A percentile compares a stretch with the other conserved stretches of the same genome.
phyloP scores from a whole-genome alignment of 1,284 basidiomycete species.

The Tilletia indica region DNA sequence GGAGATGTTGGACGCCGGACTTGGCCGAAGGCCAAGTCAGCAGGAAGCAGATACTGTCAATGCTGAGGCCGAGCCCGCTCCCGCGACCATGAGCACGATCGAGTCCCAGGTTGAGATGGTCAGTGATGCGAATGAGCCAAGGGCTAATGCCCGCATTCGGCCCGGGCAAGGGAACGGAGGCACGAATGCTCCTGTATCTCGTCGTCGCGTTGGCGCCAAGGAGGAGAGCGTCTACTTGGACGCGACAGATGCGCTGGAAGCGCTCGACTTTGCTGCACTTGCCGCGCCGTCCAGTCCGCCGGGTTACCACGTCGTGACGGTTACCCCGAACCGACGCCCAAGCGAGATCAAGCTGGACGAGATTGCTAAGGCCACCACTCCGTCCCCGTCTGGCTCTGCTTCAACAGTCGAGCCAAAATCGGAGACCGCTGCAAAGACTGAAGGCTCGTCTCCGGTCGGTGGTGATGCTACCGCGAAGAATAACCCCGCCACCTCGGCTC shows the following conservation, averaged over 20 bases:
- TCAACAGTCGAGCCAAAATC: background rate
- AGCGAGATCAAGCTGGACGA: slow-evolving; percentile 5
- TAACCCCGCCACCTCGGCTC: no score
- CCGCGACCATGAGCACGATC: background rate
- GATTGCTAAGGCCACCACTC: background rate
- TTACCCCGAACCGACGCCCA: background rate
- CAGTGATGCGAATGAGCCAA: background rate
- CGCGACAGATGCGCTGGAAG: slow-evolving; percentile 12
- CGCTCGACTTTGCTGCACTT: slow-evolving; percentile 15
- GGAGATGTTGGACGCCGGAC: slow-evolving; percentile 10
- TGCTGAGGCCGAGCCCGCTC: background rate
- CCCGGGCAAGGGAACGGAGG: background rate
- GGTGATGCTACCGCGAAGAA: no score
- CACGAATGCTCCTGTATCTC: background rate
- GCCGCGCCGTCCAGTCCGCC: slow-evolving; percentile 1
- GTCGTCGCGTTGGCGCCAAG: slow-evolving; percentile 13
- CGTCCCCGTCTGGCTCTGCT: background rate
- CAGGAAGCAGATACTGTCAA: background rate
- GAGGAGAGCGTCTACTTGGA: slow-evolving; percentile 20
- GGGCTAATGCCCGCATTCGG: no score
- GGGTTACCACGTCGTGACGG: slow-evolving; percentile 8
- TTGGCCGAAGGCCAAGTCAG: background rate
- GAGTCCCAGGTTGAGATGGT: slow-evolving; percentile 1
- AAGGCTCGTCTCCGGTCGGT: no score
- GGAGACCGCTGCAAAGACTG: no score